Evolutionary conservation across 352 stramenopile species (phyloP).

Genomic region (Halophytophthora polymorphica): DNA sequence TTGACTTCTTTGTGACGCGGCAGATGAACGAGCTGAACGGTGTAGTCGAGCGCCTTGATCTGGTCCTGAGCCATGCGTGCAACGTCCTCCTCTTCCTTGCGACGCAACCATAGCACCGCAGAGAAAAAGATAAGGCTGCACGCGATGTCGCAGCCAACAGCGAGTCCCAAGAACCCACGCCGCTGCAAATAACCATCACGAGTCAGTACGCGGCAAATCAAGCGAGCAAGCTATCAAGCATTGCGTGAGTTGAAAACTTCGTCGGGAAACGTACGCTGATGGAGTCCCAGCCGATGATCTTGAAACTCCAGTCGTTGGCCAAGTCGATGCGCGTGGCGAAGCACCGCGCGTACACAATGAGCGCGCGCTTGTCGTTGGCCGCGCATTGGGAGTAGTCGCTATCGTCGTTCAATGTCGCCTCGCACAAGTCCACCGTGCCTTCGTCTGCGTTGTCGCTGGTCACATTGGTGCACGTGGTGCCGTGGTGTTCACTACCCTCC

Average conservation of each 20-base stretch:
- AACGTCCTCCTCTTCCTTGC: constrained; percentile 52
- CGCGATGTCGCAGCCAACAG: constrained; percentile 51
- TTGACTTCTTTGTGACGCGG: constrained; percentile 41
- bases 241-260: neutral
- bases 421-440: constrained; percentile 27
- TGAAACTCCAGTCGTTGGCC: constrained; percentile 64
- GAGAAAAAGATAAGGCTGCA: constrained; percentile 52
- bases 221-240: neutral
- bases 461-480: constrained; percentile 36
- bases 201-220: neutral
- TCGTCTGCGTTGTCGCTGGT: constrained; percentile 29
- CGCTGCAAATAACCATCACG: constrained; percentile 29
- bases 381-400: constrained; percentile 59
- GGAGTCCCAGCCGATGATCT: constrained; percentile 78
- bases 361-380: constrained; percentile 24
- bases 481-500: constrained; percentile 40
- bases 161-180: constrained; percentile 46
- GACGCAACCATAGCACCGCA: constrained; percentile 57
- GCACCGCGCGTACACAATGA: constrained; percentile 72
- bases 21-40: constrained; percentile 55
- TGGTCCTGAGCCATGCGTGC: constrained; percentile 42
- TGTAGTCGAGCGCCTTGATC: constrained; percentile 64
- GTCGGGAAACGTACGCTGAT: constrained; percentile 46
- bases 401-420: constrained; percentile 42
- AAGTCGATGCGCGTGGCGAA: constrained; percentile 79